A percentile compares a stretch with the other conserved stretches of the same genome.
phyloP scores from a whole-genome alignment of 1,284 basidiomycete species.

The Pseudozyma flocculosa region DNA sequence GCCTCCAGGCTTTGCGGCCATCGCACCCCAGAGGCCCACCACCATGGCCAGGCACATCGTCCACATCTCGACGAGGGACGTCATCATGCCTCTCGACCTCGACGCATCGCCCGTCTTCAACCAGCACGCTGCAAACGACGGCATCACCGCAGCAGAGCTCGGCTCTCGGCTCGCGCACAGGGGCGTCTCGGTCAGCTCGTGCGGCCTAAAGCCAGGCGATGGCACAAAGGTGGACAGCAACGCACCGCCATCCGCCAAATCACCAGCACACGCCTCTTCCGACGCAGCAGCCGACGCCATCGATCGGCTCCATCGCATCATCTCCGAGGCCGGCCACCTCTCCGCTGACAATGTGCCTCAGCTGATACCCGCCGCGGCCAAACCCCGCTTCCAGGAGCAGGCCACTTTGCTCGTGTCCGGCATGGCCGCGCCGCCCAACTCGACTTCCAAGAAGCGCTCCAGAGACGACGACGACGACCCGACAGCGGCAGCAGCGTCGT shows the following conservation, averaged over 20 bases:
- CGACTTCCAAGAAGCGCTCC: constrained; percentile 11
- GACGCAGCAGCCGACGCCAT: not conserved
- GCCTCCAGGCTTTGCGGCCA: constrained; percentile 5
- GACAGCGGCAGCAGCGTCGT: not conserved
- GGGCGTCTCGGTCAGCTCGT: constrained; percentile 22
- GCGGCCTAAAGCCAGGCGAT: no score
- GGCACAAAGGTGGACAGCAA: constrained; percentile 4
- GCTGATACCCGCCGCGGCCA: not conserved
- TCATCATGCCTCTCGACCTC: constrained; percentile 13
- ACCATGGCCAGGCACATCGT: constrained; percentile 29
- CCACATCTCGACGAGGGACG: constrained; percentile 20
- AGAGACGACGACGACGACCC: constrained; percentile 18
- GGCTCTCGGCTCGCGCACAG: constrained; percentile 13
- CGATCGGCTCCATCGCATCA: not conserved
- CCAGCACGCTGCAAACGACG: constrained; percentile 13
- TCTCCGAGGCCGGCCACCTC: not conserved
- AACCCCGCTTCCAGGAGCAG: not conserved
- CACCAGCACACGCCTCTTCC: not conserved
- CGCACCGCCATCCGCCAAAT: no score
- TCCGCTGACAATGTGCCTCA: not conserved
- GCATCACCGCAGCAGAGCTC: constrained; percentile 2
- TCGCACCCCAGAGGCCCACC: constrained; percentile 15
- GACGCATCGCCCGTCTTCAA: constrained; percentile 22
- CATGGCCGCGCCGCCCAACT: not conserved
- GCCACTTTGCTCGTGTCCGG: not conserved